Evolutionary conservation across 148 eudicot species (phyloP), one percentile per base, ranked within the genome.

Genomic region (Persicaria maculosa): DNA sequence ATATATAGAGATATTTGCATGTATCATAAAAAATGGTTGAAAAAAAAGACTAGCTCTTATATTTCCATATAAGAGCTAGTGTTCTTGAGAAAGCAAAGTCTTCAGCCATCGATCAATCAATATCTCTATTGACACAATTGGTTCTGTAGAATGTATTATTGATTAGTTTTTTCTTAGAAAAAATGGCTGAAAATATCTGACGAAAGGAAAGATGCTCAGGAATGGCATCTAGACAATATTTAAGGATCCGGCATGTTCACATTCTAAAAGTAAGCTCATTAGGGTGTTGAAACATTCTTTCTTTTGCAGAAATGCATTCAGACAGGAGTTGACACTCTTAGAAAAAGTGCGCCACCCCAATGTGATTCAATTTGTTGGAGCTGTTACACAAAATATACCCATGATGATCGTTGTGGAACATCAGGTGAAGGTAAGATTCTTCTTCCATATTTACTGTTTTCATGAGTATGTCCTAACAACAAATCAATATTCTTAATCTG

Each of bases 321-420:
- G 85, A 80, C 80, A 89, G 73, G 99, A 96, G 88, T 78, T 96
- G 78, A 92, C 93, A 77, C 75, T 92, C 78, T 68, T 96, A 75
- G 97, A 96, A 82, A 96, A 93, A 85, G 97, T 90, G 55, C 92
- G 99, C 20, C 99, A 96, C 85, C 99, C 99, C 67, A 92, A 96
- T 74, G 90, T 96, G 74, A 85, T 96, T 81, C 99, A 96, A 85
- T 96, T 96, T 78, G 97, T 96, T 84, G 99, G 99, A 78, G 99
- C 99, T 74, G 99, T 96, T 54, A 96, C 99, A 79, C 99, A 96
- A 80, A 90, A 96, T 81, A 76, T 87, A 73, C 99, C 99, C 59
- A 92, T 96, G 99, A 96, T 96, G 99, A 96, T 96, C 40, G 94
- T 96, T 74, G 86, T 83, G 70, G 99, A 96, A 86, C 88, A 80